phyloP scores from a whole-genome alignment of 1,139 yeast genomes.

The Zygoascus meyerae region DNA sequence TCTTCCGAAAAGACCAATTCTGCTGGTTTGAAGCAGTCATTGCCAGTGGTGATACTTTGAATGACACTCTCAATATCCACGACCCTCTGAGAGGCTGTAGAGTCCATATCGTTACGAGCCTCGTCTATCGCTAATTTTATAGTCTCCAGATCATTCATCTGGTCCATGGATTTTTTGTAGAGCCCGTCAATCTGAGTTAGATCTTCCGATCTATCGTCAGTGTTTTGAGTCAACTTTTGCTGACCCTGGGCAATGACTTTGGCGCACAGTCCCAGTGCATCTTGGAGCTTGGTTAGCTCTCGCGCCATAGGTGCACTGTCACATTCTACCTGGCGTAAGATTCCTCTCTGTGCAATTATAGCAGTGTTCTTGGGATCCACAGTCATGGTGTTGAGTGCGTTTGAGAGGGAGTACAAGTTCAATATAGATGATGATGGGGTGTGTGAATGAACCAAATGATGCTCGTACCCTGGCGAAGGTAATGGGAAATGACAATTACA shows the following conservation, averaged over 20 bases:
- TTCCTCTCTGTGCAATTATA: slow-evolving; percentile 3
- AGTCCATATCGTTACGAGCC: too few species aligned
- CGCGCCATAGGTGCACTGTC: not conserved
- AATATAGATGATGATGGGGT: too few species aligned
- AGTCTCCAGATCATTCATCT: not conserved
- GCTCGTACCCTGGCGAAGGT: too few species aligned
- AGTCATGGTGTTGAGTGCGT: not conserved
- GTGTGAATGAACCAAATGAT: too few species aligned
- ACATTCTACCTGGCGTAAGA: not conserved
- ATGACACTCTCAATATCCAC: too few species aligned
- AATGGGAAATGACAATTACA: too few species aligned
- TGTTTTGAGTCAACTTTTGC: not conserved
- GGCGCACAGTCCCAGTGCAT: not conserved
- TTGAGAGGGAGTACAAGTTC: not conserved
- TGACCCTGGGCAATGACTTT: slow-evolving; percentile 3
- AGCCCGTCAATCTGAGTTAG: slow-evolving; percentile 3
- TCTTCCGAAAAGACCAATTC: not conserved
- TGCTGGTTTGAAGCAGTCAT: not conserved
- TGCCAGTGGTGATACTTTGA: too few species aligned
- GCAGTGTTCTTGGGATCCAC: slow-evolving; percentile 1
- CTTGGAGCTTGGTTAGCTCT: not conserved
- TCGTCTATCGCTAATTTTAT: not conserved
- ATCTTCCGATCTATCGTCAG: not conserved
- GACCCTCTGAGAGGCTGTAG: too few species aligned
- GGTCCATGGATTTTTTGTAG: slow-evolving; percentile 2